Evolutionary conservation across 1,284 basidiomycete species (phyloP), one percentile per base, ranked within the genome.

Genomic region (Omphalotus olearius): DNA sequence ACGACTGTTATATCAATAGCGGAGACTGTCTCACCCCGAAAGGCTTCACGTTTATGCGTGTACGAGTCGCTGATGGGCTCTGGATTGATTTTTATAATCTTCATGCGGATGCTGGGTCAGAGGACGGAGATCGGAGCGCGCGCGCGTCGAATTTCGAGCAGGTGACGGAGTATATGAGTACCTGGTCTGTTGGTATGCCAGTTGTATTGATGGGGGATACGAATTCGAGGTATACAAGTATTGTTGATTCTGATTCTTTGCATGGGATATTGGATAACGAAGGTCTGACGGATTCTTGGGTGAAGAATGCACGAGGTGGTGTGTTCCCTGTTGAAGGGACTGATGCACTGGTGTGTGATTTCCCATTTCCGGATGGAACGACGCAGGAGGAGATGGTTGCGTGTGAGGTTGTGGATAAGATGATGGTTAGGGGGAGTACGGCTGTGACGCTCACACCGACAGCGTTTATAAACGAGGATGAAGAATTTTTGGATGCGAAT

Each of bases 371-470:
- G 5, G 55, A 63, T 38, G 66, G 65, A 6, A 66, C 69, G 1
- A 55, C 62, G 0, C 63, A 66, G 46, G 54, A 54, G 5, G 52
- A 60, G 53, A 63, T 64, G 54, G 60, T 60, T 11, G 62, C 62
- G 20, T 72, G 70, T 51, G 69, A 72, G 53, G 63, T 63, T n/a
- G 67, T 72, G 16, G 70, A 72, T 55, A 72, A 70, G 60, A 62
- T 68, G 16, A 61, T 70, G 49, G 57, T 60, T 17, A 64, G 68
- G 17, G 59, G 60, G 25, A 65, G 60, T 40, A 36, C 55, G 1
- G 54, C 59, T 10, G 47, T 67, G 23, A 53, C 60, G 2, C 58
- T 70, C 33, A 52, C 54, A 1, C 55, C 62, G 11, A 61, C 59
- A 0, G 59, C 64, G 1, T 70, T 64, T 54, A 59, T 56, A 23